Evolutionary conservation across 1,284 basidiomycete genomes (phyloP).

Genomic region (Tetrapyrgos nigripes): DNA sequence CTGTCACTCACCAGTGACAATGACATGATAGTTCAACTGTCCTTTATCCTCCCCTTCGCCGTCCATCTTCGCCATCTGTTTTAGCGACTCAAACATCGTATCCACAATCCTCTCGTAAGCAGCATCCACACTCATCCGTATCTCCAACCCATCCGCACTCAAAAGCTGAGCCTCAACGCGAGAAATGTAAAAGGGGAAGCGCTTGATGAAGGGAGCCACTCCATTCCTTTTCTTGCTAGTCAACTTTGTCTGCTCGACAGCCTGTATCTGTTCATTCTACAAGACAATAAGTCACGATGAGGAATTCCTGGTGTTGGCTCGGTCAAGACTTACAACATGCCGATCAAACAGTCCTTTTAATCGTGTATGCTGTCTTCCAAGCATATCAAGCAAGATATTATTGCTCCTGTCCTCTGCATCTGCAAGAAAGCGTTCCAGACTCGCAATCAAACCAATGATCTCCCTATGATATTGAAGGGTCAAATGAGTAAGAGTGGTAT

Average conservation of each 20-base stretch:
- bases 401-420: conserved; percentile 85
- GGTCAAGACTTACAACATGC: conserved; percentile 68
- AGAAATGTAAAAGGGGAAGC: conserved; percentile 90
- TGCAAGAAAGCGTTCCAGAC: conserved; percentile 79
- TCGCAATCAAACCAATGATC: conserved; percentile 84
- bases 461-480: conserved; percentile 77
- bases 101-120: conserved; percentile 90
- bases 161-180: conserved; percentile 89
- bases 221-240: conserved; percentile 93
- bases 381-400: conserved; percentile 72
- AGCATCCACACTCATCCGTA: conserved; percentile 80
- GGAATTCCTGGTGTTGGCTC: conserved; percentile 6
- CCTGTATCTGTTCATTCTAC: conserved; percentile 87
- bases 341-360: conserved; percentile 78
- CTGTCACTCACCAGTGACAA: conserved; percentile 83
- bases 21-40: conserved; percentile 95
- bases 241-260: conserved; percentile 91
- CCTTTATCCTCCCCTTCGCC: conserved; percentile 95
- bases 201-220: conserved; percentile 91
- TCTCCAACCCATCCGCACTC: conserved; percentile 77
- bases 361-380: conserved; percentile 85
- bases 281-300: not conserved
- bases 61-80: conserved; percentile 94
- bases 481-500: too few relatives aligned
- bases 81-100: conserved; percentile 90